Evolutionary conservation across 805 yeast species (phyloP).

Genomic region (Grigorovia transvaalensis): DNA sequence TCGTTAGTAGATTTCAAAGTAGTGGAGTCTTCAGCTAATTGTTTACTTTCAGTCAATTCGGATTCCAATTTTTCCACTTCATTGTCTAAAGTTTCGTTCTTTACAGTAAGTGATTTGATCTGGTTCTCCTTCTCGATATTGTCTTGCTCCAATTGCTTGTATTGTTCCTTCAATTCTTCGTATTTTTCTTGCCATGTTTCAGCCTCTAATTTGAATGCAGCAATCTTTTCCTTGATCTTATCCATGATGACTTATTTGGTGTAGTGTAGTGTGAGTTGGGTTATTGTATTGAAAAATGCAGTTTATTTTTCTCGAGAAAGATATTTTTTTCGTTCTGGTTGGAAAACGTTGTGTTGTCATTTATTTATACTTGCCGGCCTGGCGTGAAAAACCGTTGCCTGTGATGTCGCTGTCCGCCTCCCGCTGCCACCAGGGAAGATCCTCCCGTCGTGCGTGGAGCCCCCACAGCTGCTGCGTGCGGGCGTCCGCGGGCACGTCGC

Average conservation of each 20-base stretch:
- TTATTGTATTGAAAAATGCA: neutral
- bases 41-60: slow-evolving; percentile 38
- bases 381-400: neutral
- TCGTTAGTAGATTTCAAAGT: slow-evolving; percentile 85
- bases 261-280: neutral
- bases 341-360: neutral
- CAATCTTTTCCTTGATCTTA: slow-evolving; percentile 64
- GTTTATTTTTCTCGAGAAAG: neutral
- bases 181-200: slow-evolving; percentile 97
- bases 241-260: slow-evolving; percentile 32
- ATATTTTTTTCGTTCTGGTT: neutral
- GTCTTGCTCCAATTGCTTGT: slow-evolving; percentile 89
- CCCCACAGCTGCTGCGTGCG: neutral
- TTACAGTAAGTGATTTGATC: slow-evolving; percentile 84
- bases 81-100: slow-evolving; percentile 80
- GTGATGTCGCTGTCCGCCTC: neutral
- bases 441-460: neutral
- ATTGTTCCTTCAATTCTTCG: slow-evolving; percentile 70
- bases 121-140: slow-evolving; percentile 87
- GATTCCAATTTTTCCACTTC: slow-evolving; percentile 51
- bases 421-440: too few relatives aligned
- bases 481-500: neutral
- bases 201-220: slow-evolving; percentile 83
- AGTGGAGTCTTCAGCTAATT: slow-evolving; percentile 83
- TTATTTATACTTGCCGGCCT: too few relatives aligned